A percentile compares a stretch with the other conserved stretches of the same genome.
Conservation (phyloP, 2,329 filamentous ascomycete genomes). For the Microsporum canis region DNA sequence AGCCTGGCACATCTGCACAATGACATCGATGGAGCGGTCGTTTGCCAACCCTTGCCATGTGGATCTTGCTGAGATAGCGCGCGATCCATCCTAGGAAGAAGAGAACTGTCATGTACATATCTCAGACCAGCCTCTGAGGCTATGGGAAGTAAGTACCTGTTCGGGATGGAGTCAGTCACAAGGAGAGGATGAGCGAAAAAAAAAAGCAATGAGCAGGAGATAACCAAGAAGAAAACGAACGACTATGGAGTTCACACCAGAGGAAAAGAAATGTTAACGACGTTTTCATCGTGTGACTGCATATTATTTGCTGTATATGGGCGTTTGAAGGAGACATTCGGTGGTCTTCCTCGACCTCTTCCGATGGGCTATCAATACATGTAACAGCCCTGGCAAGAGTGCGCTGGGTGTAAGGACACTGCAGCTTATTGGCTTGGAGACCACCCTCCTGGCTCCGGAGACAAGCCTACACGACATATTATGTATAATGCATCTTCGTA, state of each 20-base stretch:
- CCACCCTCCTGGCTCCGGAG: not conserved
- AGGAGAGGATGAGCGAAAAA: not conserved
- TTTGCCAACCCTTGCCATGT: not conserved
- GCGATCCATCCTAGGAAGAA: not conserved
- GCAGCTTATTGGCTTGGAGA: not conserved
- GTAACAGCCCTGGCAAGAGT: not conserved
- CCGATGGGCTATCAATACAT: not conserved
- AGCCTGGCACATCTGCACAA: not conserved
- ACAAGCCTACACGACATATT: not conserved
- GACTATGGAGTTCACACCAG: not conserved
- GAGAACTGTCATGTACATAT: no score
- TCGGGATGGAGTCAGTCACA: constrained; percentile 3
- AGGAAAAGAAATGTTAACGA: not conserved
- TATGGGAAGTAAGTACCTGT: not conserved
- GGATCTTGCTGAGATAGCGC: not conserved
- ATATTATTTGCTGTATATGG: not conserved
- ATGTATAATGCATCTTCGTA: not conserved
- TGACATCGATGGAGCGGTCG: not conserved
- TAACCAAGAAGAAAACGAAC: not conserved
- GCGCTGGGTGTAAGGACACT: not conserved
- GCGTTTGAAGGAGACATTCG: not conserved
- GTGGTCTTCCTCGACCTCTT: not conserved
- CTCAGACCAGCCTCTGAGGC: not conserved
- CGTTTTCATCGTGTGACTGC: not conserved
- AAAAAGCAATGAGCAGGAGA: not conserved